Base-by-base conservation (phyloP, 768 basidiomycete species). In the Trichaptum fuscoviolaceum region DNA sequence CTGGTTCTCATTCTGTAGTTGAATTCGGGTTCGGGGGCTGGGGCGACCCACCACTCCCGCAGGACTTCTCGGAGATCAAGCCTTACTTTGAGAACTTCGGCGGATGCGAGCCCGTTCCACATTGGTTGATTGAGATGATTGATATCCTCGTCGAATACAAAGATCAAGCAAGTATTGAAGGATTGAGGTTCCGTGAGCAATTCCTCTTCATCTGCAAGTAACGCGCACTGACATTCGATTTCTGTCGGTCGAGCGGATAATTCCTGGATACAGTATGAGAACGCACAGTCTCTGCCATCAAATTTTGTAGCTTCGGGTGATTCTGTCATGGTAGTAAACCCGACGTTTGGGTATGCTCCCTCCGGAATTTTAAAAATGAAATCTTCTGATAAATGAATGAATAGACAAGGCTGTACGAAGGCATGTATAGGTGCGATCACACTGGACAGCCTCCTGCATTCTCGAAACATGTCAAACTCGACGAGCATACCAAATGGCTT, bases 281-380 rank as follows among this genome's bases (percentile, higher is more conserved):
- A 57, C n/a, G 72, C 68, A 5, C 63, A 35, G 20, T 69, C 5
- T 6, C 2, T 78, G 9, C 78, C 78, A 0, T 63, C 67, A 10
- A 79, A 78, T 65, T 79, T 72, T 58, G 68, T 78, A 35, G 77
- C 76, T 0, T 6, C 78, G 26, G 78, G 78, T 24, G 78, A 79
- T 60, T 73, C 76, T 35, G 71, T 75, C 7, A 74, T 78, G 76
- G 57, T 60, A 59, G n/a, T 74, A 15, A 73, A 73, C 57, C 74
- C 74, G 12, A 57, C 69, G 5, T 67, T 65, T 63, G 73, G 69
- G 70, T 71, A 35, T 57, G 64, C 60, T 15, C 9, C 30, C 8
- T 8, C 30, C 8, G 20, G n/a, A n/a, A n/a, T n/a, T n/a, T n/a
- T n/a, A n/a, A n/a, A n/a, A n/a, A n/a, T n/a, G 17, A n/a, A n/a